Base-by-base conservation (phyloP, 805 yeast species). In the Grigorovia transvaalensis region DNA sequence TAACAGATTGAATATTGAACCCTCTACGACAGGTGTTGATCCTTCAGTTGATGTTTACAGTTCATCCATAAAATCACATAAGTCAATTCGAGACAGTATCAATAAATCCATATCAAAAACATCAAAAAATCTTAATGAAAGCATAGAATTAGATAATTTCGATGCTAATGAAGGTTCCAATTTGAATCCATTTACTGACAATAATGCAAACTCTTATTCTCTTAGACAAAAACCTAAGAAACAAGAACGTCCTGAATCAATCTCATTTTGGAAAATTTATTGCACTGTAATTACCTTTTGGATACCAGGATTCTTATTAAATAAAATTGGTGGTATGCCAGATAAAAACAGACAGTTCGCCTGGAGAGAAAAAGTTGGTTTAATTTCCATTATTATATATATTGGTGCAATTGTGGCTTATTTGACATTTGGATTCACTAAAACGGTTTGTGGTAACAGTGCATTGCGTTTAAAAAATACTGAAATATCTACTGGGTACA, bases 291-390 rank as follows among this genome's bases (percentile, higher is more conserved):
- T 93, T 40, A 90, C 99, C 0, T 88, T 88, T 66, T 91, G 96
- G 93, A 95, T 95, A 2, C 96, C 97, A 1, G 78, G 84, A 2
- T 83, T 89, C 0, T 20, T 58, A 9, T n/a, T 58, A 23, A 20
- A 60, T 71, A 29, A 19, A n/a, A 71, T 86, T 45, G 85, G 81
- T 68, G 98, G 98, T 2, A 77, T 91, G 77, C 77, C 78, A 38
- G 81, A 85, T 19, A 79, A 80, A 57, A 88, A 82, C 47, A 79
- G 96, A 54, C 97, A 90, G 65, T 80, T 82, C 74, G 99, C 99
- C 0, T 93, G 99, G 99, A 78, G 99, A 63, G 99, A 93, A 64
- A 91, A 91, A 64, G 84, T 90, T 52, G 98, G 88, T 1, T 74
- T 93, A 46, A 74, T 91, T 45, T 76, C 93, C 1, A 75, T 88